phyloP scores from a whole-genome alignment of 1,284 basidiomycete genomes.

The Rhizoctonia solani region DNA sequence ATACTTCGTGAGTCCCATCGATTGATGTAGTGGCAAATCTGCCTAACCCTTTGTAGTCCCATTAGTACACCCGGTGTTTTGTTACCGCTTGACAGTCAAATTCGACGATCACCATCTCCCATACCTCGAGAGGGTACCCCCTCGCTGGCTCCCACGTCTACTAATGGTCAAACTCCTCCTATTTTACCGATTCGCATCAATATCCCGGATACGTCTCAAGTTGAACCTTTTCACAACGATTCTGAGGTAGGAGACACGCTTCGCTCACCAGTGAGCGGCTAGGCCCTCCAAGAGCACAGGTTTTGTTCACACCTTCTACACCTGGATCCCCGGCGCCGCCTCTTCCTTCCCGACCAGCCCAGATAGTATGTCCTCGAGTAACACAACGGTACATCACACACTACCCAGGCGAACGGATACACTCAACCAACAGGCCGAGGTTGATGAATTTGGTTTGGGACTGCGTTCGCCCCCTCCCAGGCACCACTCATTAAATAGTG shows the following conservation, averaged over 20 bases:
- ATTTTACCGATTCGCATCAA: conserved; percentile 26
- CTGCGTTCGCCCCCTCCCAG: conserved; percentile 19
- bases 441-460: conserved; percentile 24
- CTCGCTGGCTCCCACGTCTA: not conserved
- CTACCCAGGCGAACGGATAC: conserved; percentile 2
- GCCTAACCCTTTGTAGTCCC: conserved; percentile 5
- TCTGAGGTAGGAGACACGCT: not conserved
- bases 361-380: not conserved
- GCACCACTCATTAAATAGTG: conserved; percentile 28
- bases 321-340: conserved; percentile 19
- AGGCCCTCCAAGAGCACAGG: conserved; percentile 2
- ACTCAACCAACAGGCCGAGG: not conserved
- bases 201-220: conserved; percentile 9
- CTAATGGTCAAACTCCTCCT: not conserved
- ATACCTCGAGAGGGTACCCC: not conserved
- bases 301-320: conserved; percentile 21
- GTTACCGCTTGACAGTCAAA: conserved; percentile 2
- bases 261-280: conserved; percentile 18
- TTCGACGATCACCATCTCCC: conserved; percentile 25
- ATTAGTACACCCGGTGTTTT: conserved; percentile 9
- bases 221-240: not conserved
- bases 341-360: conserved; percentile 32
- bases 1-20: conserved; percentile 24
- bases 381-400: conserved; percentile 6
- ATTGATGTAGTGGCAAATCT: not conserved